Evolutionary conservation across 2,329 filamentous ascomycete genomes (phyloP).

Genomic region (Colletotrichum shisoi): DNA sequence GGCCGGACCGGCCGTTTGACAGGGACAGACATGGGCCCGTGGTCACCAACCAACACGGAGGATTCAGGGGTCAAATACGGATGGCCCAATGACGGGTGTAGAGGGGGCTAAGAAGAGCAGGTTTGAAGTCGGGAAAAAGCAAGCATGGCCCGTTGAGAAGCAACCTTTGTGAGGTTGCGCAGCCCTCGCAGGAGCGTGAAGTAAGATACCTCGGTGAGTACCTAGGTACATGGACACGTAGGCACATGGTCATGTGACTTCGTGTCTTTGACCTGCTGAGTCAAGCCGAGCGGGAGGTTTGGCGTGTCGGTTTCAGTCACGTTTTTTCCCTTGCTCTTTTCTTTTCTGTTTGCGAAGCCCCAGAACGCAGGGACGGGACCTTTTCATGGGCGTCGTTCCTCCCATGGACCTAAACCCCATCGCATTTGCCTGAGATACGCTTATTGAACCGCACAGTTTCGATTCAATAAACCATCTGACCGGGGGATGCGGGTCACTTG

Average conservation of each 20-base stretch:
- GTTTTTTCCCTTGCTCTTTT: neutral
- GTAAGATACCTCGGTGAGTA: neutral
- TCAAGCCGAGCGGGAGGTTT: slow-evolving; percentile 29
- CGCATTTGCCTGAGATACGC: too few relatives aligned
- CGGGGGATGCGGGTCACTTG: too few relatives aligned
- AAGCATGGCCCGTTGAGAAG: slow-evolving; percentile 15
- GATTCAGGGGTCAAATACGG: neutral
- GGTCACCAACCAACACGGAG: neutral
- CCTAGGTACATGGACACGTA: neutral
- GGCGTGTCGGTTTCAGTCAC: slow-evolving; percentile 27
- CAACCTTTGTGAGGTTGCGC: too few relatives aligned
- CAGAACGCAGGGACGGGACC: too few relatives aligned
- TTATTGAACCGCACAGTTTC: too few relatives aligned
- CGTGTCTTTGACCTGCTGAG: slow-evolving; percentile 40
- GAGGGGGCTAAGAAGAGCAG: slow-evolving; percentile 24
- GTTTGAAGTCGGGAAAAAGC: slow-evolving; percentile 21
- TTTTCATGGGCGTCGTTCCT: too few relatives aligned
- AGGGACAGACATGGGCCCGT: slow-evolving; percentile 5
- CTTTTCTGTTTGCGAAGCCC: too few relatives aligned
- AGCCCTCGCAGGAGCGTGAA: too few relatives aligned
- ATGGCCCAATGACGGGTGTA: slow-evolving; percentile 20
- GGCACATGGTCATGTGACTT: slow-evolving; percentile 21
- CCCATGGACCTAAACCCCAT: too few relatives aligned
- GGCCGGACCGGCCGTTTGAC: neutral
- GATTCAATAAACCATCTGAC: too few relatives aligned